phyloP scores from a whole-genome alignment of 495 filamentous ascomycete genomes.

The Lophiostoma macrostomum region DNA sequence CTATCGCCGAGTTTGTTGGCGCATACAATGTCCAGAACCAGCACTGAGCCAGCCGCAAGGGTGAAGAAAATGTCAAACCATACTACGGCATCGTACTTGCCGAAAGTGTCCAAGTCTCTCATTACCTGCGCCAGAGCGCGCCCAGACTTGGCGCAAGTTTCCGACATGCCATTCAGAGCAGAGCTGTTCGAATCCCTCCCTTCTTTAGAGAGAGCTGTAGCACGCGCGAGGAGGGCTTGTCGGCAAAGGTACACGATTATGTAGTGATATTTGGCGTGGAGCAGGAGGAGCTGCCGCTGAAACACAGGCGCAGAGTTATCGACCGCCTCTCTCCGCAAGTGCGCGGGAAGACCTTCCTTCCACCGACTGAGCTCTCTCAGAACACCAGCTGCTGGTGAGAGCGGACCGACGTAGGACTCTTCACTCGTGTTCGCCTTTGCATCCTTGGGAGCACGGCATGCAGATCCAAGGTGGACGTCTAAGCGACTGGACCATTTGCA shows the following conservation, averaged over 20 bases:
- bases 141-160: slow-evolving; percentile 31
- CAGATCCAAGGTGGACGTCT: slow-evolving; percentile 31
- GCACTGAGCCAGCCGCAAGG: slow-evolving; percentile 29
- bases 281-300: slow-evolving; percentile 34
- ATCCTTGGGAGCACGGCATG: slow-evolving; percentile 32
- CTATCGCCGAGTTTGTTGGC: not conserved
- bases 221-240: slow-evolving; percentile 29
- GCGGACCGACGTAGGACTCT: slow-evolving; percentile 29
- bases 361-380: slow-evolving; percentile 41
- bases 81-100: slow-evolving; percentile 31
- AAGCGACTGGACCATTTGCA: slow-evolving; percentile 30
- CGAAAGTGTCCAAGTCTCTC: slow-evolving; percentile 23
- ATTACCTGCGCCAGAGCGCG: slow-evolving; percentile 25
- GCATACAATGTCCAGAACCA: slow-evolving; percentile 34
- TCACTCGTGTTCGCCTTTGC: slow-evolving; percentile 21
- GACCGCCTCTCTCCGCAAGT: slow-evolving; percentile 31
- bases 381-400: slow-evolving; percentile 34
- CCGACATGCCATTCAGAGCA: slow-evolving; percentile 17
- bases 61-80: slow-evolving; percentile 38
- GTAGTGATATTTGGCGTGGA: slow-evolving; percentile 36
- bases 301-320: slow-evolving; percentile 28
- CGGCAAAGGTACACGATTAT: slow-evolving; percentile 28
- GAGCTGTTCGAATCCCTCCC: slow-evolving; percentile 16
- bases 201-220: slow-evolving; percentile 29
- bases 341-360: slow-evolving; percentile 40